phyloP scores from a whole-genome alignment of 192 early-diverging fungal genomes.

The Podila epicladia region DNA sequence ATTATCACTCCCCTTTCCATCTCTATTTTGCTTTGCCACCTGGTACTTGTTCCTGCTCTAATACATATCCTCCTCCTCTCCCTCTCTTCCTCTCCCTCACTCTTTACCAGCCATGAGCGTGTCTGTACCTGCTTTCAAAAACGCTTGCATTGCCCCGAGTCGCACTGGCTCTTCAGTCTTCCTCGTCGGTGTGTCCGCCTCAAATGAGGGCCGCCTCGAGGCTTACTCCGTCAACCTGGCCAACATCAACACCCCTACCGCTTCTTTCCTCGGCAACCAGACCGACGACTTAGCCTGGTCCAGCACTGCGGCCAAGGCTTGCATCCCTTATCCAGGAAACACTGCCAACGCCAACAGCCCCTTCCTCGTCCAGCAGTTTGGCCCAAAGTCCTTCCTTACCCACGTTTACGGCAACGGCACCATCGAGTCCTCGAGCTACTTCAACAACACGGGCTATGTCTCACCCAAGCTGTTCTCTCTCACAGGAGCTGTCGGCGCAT shows the following conservation, averaged over 20 bases:
- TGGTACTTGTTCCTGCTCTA: too few relatives aligned
- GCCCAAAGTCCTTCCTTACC: constrained; percentile 9
- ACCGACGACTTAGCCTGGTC: constrained; percentile 4
- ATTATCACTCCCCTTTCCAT: not conserved
- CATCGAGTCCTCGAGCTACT: not conserved
- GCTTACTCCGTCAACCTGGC: constrained; percentile 18
- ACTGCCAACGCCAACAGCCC: constrained; percentile 17
- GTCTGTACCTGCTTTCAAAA: constrained; percentile 6
- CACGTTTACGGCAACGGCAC: constrained; percentile 29
- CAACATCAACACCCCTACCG: constrained; percentile 33
- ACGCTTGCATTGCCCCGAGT: constrained; percentile 24
- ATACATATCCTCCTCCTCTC: too few relatives aligned
- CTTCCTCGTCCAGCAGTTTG: constrained; percentile 22
- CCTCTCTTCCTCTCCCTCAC: not conserved
- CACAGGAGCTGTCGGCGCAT: constrained; percentile 16
- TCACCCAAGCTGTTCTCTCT: constrained; percentile 19
- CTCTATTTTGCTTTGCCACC: not conserved
- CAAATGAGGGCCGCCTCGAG: constrained; percentile 15
- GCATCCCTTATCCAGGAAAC: constrained; percentile 23
- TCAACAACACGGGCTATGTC: constrained; percentile 5
- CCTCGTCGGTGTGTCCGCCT: constrained; percentile 11
- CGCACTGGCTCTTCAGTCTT: constrained; percentile 8
- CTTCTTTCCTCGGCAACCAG: constrained; percentile 21
- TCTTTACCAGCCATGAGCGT: constrained; percentile 5
- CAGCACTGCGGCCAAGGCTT: constrained; percentile 12